Evolutionary conservation across 257 asterid genomes (phyloP).

Genomic region (Plantago elongata): DNA sequence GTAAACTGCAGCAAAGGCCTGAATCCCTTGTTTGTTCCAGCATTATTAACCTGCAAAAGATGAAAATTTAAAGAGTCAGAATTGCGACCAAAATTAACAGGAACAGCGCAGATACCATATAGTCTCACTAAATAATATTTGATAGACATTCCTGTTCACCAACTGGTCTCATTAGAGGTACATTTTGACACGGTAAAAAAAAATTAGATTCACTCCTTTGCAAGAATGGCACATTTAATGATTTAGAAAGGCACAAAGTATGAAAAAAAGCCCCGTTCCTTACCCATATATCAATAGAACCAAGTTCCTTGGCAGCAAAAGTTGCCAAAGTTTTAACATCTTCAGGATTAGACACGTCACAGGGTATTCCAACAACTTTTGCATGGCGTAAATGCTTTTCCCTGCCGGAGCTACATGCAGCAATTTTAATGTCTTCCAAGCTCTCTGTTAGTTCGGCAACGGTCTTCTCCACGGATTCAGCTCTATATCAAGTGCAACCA

Average conservation of each 20-base stretch:
- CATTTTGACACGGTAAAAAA: background rate
- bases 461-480: slow-evolving; percentile 70
- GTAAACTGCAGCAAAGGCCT: slow-evolving; percentile 85
- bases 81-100: background rate
- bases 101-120: background rate
- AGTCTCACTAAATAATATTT: slow-evolving; percentile 2
- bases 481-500: slow-evolving; percentile 48
- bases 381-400: slow-evolving; percentile 44
- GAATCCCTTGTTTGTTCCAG: slow-evolving; percentile 97
- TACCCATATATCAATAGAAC: slow-evolving; percentile 86
- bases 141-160: background rate
- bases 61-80: slow-evolving; percentile 8
- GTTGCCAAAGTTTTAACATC: slow-evolving; percentile 68
- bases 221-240: background rate
- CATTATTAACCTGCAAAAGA: slow-evolving; percentile 76
- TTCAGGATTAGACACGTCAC: slow-evolving; percentile 89
- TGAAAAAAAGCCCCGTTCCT: slow-evolving; percentile 14
- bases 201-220: no score
- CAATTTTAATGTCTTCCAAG: slow-evolving; percentile 47
- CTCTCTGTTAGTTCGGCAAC: slow-evolving; percentile 72
- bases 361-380: slow-evolving; percentile 74
- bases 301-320: slow-evolving; percentile 68
- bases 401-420: slow-evolving; percentile 43
- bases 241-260: background rate
- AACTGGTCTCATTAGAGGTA: background rate